Evolutionary conservation across 1,139 yeast genomes (phyloP), one percentile per base, ranked within the genome.

Genomic region (Scheffersomyces stambukii): DNA sequence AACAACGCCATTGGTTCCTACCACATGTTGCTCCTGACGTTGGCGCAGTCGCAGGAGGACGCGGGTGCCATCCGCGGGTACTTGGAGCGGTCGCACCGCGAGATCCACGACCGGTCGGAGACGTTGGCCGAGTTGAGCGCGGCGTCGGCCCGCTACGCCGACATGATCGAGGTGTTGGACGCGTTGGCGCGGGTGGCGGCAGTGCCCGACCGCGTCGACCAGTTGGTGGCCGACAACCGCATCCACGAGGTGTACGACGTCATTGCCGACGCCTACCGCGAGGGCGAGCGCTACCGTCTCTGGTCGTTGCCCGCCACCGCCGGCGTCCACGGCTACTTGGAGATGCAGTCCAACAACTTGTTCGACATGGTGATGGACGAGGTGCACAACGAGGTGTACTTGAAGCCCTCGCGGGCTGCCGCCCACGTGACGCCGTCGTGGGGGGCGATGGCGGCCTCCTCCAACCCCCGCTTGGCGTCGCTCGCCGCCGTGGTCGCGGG

Each of bases 1-100:
- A 88, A 85, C 51, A 79, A 78, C 40, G 78, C 88, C 37, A 75
- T 85, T 31, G 93, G 93, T 1, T 78, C 88, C 0, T 85, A 82
- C 48, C 77, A 84, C 31, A 59, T 70, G 17, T 68, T 80, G 3
- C 70, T 80, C 6, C 65, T 72, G 26, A 62, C 77, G 2, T 60
- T 84, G 16, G 57, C 70, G 13, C 68, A 75, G 19, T 75, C 85
- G 4, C 84, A 81, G 42, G 52, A 63, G 6, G 75, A 73, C 20
- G 62, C 82, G 11, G 48, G 57, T 14, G 63, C 57, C 27, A 71
- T 83, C 23, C 67, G 70, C 36, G 61, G 66, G 10, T 70, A 74
- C 43, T 67, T 85, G 19, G 68, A 59, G 21, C 48, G 57, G 3
- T 66, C 82, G 2, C 65, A 75, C 25, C 60, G 58, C 24, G 78